Evolutionary conservation across 352 stramenopile genomes (phyloP), one percentile per base, ranked within the genome.

Genomic region (Phytophthora multivora): DNA sequence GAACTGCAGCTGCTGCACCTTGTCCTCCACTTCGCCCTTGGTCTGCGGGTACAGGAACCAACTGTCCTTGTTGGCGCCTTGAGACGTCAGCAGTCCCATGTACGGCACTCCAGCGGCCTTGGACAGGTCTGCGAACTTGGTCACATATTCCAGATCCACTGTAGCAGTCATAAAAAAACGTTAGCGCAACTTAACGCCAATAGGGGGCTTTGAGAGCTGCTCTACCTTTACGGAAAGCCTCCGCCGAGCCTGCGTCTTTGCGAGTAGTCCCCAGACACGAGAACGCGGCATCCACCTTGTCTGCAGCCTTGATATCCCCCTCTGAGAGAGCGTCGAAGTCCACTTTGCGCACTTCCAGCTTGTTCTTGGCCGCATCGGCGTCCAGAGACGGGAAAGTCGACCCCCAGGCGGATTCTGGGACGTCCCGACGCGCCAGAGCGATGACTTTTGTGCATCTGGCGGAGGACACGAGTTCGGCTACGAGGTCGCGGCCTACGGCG

Each of bases 1-100:
- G 49, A 93, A 91, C 21, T 55, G 42, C n/a, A 91, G 59, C 11
- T 69, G 63, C 59, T 74, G 72, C 56, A 93, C 77, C 38, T 74
- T 84, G n/a, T 85, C 77, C 60, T 91, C 82, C 12, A 74, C 79
- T 57, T 91, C 75, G 19, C 80, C 84, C 71, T 93, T 93, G 5
- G 82, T 91, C 66, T 89, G 66, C 8, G 79, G 75, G 66, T 91
- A 93, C 55, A 91, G 63, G 54, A 91, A 87, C 84, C 84, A 93
- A 49, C 80, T 90, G 65, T 77, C 70, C 68, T 88, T 89, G 59
- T 87, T 83, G 10, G 80, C 73, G 11, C 66, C 63, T 56, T 89
- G 59, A 3, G 83, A 78, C 23, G 85, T 85, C 18, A 94, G 42
- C 7, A 94, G 63, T 0, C 80, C 85, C 59, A 91, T 81, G 61